Evolutionary conservation across 1,284 basidiomycete genomes (phyloP).

Genomic region (Trichosporon sp.): DNA sequence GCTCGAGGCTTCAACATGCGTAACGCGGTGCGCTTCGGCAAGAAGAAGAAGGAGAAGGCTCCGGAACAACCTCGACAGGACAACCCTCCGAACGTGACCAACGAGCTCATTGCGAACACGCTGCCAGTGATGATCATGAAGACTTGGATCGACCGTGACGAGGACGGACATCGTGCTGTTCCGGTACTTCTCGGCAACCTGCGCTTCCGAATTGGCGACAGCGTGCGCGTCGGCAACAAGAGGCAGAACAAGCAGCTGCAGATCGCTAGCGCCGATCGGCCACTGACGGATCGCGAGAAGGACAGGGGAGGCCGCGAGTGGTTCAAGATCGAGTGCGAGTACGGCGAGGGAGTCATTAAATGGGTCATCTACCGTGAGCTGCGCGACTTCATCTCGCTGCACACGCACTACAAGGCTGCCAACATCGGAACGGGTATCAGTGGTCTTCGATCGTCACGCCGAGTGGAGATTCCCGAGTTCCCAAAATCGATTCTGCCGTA

Average conservation of each 20-base stretch:
- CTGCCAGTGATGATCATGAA: constrained; percentile 76
- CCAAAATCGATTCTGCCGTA: constrained; percentile 73
- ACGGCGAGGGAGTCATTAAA: constrained; percentile 86
- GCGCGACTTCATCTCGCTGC: constrained; percentile 84
- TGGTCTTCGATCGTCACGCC: constrained; percentile 55
- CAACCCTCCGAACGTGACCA: constrained; percentile 65
- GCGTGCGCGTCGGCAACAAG: constrained; percentile 18
- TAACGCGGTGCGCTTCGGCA: background rate
- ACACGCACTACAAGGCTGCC: constrained; percentile 83
- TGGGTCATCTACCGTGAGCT: constrained; percentile 97
- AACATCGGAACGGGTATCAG: constrained; percentile 55
- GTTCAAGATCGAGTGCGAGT: constrained; percentile 65
- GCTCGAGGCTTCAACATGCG: background rate
- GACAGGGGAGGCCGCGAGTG: constrained; percentile 38
- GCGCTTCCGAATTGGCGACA: constrained; percentile 46
- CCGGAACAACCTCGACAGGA: background rate
- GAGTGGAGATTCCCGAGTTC: constrained; percentile 83
- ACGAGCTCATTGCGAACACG: constrained; percentile 75
- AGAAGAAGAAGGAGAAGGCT: background rate
- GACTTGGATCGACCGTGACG: constrained; percentile 87
- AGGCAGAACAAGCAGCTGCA: background rate
- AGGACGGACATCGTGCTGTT: constrained; percentile 73
- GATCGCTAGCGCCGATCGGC: background rate
- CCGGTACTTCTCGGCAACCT: constrained; percentile 65
- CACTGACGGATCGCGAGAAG: background rate